A percentile compares a stretch with the other conserved stretches of the same genome.
These are phyloP conservation scores for Pleurotus djamor DNA, from an alignment of 768 basidiomycete species.

Conservation along the genomic window DNA sequence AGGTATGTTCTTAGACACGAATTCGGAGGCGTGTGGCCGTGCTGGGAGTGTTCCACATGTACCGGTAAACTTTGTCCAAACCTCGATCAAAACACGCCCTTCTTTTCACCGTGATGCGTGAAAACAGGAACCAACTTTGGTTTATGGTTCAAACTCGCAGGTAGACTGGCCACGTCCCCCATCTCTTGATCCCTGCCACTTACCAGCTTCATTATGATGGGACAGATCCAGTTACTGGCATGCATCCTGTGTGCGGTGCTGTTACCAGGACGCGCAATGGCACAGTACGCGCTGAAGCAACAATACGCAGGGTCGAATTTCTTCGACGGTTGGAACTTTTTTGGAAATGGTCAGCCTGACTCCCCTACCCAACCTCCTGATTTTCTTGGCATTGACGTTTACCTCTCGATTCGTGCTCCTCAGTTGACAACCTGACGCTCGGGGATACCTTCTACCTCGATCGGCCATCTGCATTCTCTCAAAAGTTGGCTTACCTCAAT, in stretches of 20 bases:
- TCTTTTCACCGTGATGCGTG: neutral
- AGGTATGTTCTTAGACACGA: neutral
- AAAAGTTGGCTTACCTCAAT: conserved; percentile 55
- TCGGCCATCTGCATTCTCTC: conserved; percentile 27
- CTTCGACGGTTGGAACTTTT: conserved; percentile 51
- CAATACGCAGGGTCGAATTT: conserved; percentile 44
- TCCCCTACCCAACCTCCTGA: conserved; percentile 27
- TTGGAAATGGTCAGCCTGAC: conserved; percentile 31
- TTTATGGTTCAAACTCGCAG: neutral
- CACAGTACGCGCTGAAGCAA: conserved; percentile 31
- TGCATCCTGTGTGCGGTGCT: neutral
- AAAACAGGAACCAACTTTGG: neutral
- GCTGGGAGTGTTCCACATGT: neutral
- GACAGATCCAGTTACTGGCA: neutral
- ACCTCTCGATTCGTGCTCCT: neutral
- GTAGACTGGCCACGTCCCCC: neutral
- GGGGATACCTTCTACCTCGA: conserved; percentile 53
- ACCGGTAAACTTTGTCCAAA: neutral
- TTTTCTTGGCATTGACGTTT: conserved; percentile 2
- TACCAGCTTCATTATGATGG: neutral
- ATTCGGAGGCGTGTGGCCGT: neutral
- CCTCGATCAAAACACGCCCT: neutral
- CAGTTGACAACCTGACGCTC: neutral
- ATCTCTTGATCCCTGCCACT: neutral
- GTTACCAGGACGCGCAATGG: neutral